Evolutionary conservation across 805 yeast species (phyloP), one percentile per base, ranked within the genome.

Genomic region (Starmerella apis): DNA sequence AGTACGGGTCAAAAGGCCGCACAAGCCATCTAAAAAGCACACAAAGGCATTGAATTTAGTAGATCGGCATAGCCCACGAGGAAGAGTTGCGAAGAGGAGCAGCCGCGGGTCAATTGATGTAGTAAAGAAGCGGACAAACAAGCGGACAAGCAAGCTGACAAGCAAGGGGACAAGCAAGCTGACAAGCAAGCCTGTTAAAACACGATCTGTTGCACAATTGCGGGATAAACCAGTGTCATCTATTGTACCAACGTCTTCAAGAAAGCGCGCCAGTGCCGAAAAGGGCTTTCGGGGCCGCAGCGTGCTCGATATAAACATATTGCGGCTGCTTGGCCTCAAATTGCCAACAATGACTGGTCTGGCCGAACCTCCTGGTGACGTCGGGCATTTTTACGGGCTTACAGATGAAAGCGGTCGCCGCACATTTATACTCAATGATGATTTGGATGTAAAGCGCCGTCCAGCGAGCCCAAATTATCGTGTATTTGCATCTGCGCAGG

Each of bases 281-380:
- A 41, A 41, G 33, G 44, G 44, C n/a, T 25, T 41, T 6, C 23
- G 43, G 4, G 48, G 35, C 31, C 37, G 51, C 14, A 47, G 23
- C 25, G 45, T 47, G 24, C 46, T 51, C 3, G 47, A 47, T 20
- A 51, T 51, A 27, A 42, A 43, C 37, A 22, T 51, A 7, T 23
- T 51, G 30, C 30, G 54, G 13, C 38, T 51, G 30, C 31, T 47
- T 2, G 51, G 51, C 19, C 44, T 38, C 3, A 27, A 38, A 16
- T 22, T 49, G 20, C 52, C 52, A 11, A 2, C 39, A 3, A 33
- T 49, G 33, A n/a, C 42, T 4, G 46, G 36, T 11, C 32, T 25
- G 18, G 41, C 11, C n/a, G n/a, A n/a, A 23, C 52, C 52, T 4
- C 51, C 51, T 6, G 19, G n/a, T 7, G 30, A 19, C 19, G 25